A percentile compares a stretch with the other conserved stretches of the same genome.
These are phyloP conservation scores for Torulaspora franciscae DNA, from an alignment of 805 yeast genomes.

Conservation along the genomic window DNA sequence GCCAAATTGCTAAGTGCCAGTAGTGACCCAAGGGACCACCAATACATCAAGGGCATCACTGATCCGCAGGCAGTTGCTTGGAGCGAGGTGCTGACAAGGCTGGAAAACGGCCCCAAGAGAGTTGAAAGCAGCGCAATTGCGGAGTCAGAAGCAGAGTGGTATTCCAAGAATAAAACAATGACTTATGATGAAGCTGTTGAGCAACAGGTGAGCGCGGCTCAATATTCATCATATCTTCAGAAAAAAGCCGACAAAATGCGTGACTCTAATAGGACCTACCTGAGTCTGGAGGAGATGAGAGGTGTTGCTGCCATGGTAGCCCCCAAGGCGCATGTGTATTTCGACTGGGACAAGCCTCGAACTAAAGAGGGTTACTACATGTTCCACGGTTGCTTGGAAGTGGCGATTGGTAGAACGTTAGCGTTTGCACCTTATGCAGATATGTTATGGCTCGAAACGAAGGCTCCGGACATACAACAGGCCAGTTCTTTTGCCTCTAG, in stretches of 20 bases:
- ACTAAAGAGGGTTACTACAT: slow-evolving; percentile 55
- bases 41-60: slow-evolving; percentile 47
- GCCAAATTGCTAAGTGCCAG: slow-evolving; percentile 48
- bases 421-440: slow-evolving; percentile 57
- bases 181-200: slow-evolving; percentile 51
- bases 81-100: slow-evolving; percentile 42
- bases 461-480: slow-evolving; percentile 50
- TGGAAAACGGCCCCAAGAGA: slow-evolving; percentile 42
- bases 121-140: slow-evolving; percentile 35
- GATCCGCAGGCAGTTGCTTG: slow-evolving; percentile 37
- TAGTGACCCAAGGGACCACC: slow-evolving; percentile 55
- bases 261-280: slow-evolving; percentile 26
- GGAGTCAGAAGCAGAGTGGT: slow-evolving; percentile 46
- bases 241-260: slow-evolving; percentile 16
- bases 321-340: slow-evolving; percentile 37
- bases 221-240: slow-evolving; percentile 28
- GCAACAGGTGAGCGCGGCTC: slow-evolving; percentile 16
- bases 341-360: slow-evolving; percentile 58
- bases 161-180: slow-evolving; percentile 37
- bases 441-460: slow-evolving; percentile 58
- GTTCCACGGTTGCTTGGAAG: slow-evolving; percentile 46
- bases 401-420: slow-evolving; percentile 50
- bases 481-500: slow-evolving; percentile 45
- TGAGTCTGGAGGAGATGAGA: slow-evolving; percentile 24
- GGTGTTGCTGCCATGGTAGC: slow-evolving; percentile 26